Percentiles rank a stretch among this genome's conserved stretches.
These are phyloP conservation scores for Chimonanthus praecox DNA, from an alignment of 164 flowering plant genomes.

Conservation along the genomic window DNA sequence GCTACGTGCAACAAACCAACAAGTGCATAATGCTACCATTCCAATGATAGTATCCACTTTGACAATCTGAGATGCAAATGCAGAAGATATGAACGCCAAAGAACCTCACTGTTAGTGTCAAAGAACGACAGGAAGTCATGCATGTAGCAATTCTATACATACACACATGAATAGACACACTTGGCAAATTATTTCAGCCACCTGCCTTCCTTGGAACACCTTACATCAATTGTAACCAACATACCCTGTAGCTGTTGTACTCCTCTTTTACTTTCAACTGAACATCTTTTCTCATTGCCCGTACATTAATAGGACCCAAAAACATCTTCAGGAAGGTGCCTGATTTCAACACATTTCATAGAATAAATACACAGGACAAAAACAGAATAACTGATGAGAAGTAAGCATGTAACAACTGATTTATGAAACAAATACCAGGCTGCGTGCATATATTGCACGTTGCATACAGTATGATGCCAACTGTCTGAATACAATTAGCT, in stretches of 20 bases:
- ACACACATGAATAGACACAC: neutral
- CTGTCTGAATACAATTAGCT: neutral
- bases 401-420: neutral
- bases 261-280: conserved; percentile 94
- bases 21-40: neutral
- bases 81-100: neutral
- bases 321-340: conserved; percentile 82
- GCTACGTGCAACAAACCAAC: neutral
- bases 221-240: conserved; percentile 6
- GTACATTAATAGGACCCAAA: conserved; percentile 87
- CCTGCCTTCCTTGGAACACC: neutral
- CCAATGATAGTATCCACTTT: neutral
- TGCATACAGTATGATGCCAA: neutral
- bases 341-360: conserved; percentile 13
- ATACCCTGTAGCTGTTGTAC: conserved; percentile 83
- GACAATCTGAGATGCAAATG: neutral
- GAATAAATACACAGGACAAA: neutral
- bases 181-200: neutral
- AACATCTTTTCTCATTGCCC: conserved; percentile 77
- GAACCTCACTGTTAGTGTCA: neutral
- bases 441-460: neutral
- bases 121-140: too few relatives aligned
- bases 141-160: neutral
- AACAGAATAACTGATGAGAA: neutral
- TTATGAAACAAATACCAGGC: neutral